phyloP scores from a whole-genome alignment of 2,329 filamentous ascomycete genomes.

The Xylariaceae sp. region DNA sequence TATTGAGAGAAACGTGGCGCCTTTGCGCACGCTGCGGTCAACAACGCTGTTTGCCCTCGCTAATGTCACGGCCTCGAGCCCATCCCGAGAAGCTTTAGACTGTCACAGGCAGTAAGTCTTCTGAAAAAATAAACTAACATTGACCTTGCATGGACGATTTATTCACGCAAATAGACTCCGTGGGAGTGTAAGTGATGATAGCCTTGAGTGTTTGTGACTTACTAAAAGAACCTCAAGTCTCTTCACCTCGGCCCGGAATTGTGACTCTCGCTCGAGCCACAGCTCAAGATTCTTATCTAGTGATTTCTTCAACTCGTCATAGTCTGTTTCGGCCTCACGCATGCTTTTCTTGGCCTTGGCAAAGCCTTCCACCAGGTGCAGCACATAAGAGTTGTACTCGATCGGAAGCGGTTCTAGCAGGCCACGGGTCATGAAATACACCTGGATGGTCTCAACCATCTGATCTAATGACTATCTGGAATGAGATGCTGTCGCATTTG shows the following conservation, averaged over 20 bases:
- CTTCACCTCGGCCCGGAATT: slow-evolving; percentile 40
- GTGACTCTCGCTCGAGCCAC: slow-evolving; percentile 37
- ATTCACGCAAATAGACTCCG: background rate
- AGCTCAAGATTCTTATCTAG: slow-evolving; percentile 34
- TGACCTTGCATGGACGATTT: background rate
- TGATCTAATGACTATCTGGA: slow-evolving; percentile 35
- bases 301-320: slow-evolving; percentile 30
- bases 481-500: background rate
- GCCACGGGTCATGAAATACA: slow-evolving; percentile 39
- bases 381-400: slow-evolving; percentile 42
- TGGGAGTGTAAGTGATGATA: background rate
- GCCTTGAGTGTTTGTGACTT: background rate
- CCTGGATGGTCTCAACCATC: slow-evolving; percentile 43
- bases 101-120: slow-evolving; percentile 25
- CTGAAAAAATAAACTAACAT: background rate
- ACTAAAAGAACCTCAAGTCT: slow-evolving; percentile 33
- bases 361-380: slow-evolving; percentile 39
- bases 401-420: slow-evolving; percentile 36
- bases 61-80: slow-evolving; percentile 43
- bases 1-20: slow-evolving; percentile 32
- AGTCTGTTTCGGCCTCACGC: slow-evolving; percentile 23
- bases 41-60: slow-evolving; percentile 42
- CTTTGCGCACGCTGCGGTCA: slow-evolving; percentile 34
- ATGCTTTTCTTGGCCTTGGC: slow-evolving; percentile 34
- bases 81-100: slow-evolving; percentile 35